These are phyloP conservation scores for Pseudisothecium myosuroides DNA, from an alignment of 225 moss, liverwort and hornwort species.

Conservation along the genomic window DNA sequence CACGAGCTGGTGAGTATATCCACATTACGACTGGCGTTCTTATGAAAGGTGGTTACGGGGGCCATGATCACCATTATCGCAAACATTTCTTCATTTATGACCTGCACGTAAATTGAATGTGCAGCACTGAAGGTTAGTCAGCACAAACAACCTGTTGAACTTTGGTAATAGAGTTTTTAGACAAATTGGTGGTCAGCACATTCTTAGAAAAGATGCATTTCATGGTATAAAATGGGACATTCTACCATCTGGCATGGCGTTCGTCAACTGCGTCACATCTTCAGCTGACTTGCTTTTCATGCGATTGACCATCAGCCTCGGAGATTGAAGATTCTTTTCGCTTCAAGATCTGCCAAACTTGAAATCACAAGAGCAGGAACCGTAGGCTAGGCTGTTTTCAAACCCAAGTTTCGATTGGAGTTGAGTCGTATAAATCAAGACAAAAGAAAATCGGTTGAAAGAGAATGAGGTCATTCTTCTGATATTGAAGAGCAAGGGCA, in stretches of 20 bases:
- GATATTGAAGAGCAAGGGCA: neutral
- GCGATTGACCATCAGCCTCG: neutral
- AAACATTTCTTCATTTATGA: slow-evolving; percentile 55
- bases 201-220: neutral
- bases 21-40: slow-evolving; percentile 62
- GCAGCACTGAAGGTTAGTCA: neutral
- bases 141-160: neutral
- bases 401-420: neutral
- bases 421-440: too few species aligned
- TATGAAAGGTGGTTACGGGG: slow-evolving; percentile 44
- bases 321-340: neutral
- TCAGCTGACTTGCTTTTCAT: neutral
- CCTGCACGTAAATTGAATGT: slow-evolving; percentile 12
- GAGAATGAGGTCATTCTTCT: neutral
- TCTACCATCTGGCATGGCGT: neutral
- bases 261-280: neutral
- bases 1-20: slow-evolving; percentile 56
- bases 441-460: neutral
- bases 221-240: neutral
- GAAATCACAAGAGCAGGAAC: neutral
- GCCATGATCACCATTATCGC: slow-evolving; percentile 70
- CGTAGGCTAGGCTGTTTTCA: neutral
- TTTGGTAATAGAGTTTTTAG: neutral
- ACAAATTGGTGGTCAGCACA: neutral
- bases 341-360: neutral